A percentile compares a stretch with the other conserved stretches of the same genome.
phyloP scores from a whole-genome alignment of 805 yeast species.

The Starmerella lactis-condensi region DNA sequence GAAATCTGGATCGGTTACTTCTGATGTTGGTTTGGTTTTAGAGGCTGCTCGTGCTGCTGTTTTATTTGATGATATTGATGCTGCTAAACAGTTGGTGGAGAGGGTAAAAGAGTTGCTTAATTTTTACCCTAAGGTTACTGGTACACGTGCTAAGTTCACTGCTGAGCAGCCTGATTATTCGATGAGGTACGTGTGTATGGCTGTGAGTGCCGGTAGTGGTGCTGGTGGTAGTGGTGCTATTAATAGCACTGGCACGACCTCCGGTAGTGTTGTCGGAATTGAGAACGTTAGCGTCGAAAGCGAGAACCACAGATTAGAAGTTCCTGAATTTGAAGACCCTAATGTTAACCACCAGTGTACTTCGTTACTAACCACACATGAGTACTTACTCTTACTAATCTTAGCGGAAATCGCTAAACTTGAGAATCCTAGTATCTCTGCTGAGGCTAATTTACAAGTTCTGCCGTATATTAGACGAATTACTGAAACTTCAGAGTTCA shows the following conservation, averaged over 20 bases:
- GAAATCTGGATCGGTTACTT: constrained; percentile 31
- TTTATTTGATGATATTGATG: constrained; percentile 20
- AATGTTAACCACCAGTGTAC: constrained; percentile 3
- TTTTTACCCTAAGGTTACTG: constrained; percentile 2
- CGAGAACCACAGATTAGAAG: constrained; percentile 3
- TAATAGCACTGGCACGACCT: too few relatives aligned
- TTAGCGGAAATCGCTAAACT: constrained; percentile 45
- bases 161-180: constrained; percentile 3
- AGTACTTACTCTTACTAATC: constrained; percentile 54
- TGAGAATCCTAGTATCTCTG: constrained; percentile 44
- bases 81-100: constrained; percentile 15
- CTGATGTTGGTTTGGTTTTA: too few relatives aligned
- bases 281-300: constrained; percentile 4
- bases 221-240: neutral
- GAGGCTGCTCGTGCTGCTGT: constrained; percentile 42
- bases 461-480: constrained; percentile 57
- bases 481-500: constrained; percentile 30
- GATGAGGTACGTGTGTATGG: constrained; percentile 4
- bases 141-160: constrained; percentile 4
- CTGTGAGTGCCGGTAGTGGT: neutral
- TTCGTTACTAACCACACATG: constrained; percentile 29
- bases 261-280: too few relatives aligned
- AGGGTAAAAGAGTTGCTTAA: constrained; percentile 7
- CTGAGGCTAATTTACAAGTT: constrained; percentile 57
- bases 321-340: constrained; percentile 1